Evolutionary conservation across 768 basidiomycete species (phyloP), one percentile per base, ranked within the genome.

Genomic region (Cystofilobasidium bisporidii): DNA sequence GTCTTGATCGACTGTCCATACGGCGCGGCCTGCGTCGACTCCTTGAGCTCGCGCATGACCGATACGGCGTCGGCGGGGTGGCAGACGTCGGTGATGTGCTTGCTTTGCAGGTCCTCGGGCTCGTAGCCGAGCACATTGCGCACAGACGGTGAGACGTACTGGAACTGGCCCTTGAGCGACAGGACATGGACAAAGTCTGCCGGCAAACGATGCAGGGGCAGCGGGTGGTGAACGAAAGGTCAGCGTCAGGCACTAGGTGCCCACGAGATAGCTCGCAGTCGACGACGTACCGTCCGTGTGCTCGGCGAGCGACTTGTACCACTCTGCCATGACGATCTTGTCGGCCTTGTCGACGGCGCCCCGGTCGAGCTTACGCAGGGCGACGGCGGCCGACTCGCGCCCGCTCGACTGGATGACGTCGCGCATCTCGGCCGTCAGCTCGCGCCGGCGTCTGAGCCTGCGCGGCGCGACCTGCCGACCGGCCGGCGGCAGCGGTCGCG

Each of bases 101-200:
- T 84, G 63, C 89, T 89, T 28, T 89, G 81, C 65, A 98, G 84
- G 66, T 94, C 90, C 38, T 84, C 81, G 2, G 92, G 85, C 32
- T 87, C 84, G 78, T 93, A 96, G 41, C 92, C 93, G 41, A 98
- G 81, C 15, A 91, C 84, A 32, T 82, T 79, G 17, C 82, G 78
- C n/a, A 94, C 84, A 30, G 86, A 83, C 0, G 91, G 91, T 0
- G 91, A 89, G 63, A 91, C 88, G 75, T 96, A 99, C 58, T 94
- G 84, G 77, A 98, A 91, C 20, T 83, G 81, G 36, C 94, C 94
- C 74, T 97, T 93, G 71, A 96, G 84, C 2, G 89, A 91, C 45
- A 99, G 81, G 63, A 97, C 92, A 73, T 88, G 87, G 24, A 96
- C 79, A 74, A 94, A 89, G 75, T 97, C 94, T 79, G 66, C 1